A percentile compares a stretch with the other conserved stretches of the same genome.
These are phyloP conservation scores for Ogataea philodendri DNA, from an alignment of 805 yeast species.

Conservation along the genomic window DNA sequence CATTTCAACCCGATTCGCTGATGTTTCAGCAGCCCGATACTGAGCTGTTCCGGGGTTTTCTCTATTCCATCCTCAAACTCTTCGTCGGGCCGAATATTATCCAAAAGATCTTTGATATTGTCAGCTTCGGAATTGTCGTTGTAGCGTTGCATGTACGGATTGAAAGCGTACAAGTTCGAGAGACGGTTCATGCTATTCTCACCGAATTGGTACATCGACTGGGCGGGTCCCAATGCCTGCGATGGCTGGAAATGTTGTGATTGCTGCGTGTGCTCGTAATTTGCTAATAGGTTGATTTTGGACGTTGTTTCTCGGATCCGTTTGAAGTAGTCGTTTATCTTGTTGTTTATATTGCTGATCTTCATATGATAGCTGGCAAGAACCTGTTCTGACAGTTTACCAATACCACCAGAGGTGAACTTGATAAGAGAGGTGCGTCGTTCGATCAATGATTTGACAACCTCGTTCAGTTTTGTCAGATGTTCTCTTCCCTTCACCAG, in stretches of 20 bases:
- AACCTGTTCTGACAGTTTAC: conserved; percentile 9
- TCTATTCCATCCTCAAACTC: conserved; percentile 46
- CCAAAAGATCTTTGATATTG: conserved; percentile 38
- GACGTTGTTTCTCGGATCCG: conserved; percentile 9
- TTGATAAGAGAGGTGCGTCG: conserved; percentile 15
- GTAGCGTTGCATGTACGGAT: conserved; percentile 12
- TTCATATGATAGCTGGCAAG: conserved; percentile 9
- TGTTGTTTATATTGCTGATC: conserved; percentile 8
- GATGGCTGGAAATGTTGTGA: neutral
- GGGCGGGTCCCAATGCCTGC: too few relatives aligned
- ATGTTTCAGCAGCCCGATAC: conserved; percentile 48
- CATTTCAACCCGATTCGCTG: conserved; percentile 84
- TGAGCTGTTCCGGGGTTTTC: conserved; percentile 67
- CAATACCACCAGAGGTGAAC: conserved; percentile 14
- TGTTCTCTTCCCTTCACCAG: conserved; percentile 9
- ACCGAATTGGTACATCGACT: too few relatives aligned
- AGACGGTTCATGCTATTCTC: neutral
- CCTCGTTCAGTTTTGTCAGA: conserved; percentile 10
- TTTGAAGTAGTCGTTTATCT: conserved; percentile 10
- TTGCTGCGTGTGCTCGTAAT: conserved; percentile 3
- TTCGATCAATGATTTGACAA: conserved; percentile 7
- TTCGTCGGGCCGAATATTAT: conserved; percentile 53
- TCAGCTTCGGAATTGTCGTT: conserved; percentile 20
- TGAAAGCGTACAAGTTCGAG: conserved; percentile 11
- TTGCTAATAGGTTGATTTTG: conserved; percentile 8